A percentile compares a stretch with the other conserved stretches of the same genome.
These are phyloP conservation scores for Forsythia viridissima DNA, from an alignment of 257 asterid species.

Conservation along the genomic window DNA sequence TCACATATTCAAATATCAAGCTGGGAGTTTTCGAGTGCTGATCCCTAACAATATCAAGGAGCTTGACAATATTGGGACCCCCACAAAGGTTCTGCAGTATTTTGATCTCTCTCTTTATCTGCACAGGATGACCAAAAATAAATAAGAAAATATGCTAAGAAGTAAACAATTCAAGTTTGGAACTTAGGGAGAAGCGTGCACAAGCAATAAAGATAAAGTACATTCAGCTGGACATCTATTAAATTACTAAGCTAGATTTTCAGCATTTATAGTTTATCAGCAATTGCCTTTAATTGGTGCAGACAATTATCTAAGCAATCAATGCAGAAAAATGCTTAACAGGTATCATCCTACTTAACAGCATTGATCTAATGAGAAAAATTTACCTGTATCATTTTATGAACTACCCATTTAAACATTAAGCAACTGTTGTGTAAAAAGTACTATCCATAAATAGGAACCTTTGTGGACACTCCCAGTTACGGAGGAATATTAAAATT, in stretches of 20 bases:
- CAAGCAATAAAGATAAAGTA: neutral
- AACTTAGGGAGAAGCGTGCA: neutral
- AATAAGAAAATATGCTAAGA: constrained; percentile 3
- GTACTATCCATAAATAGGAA: neutral
- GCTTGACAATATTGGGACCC: constrained; percentile 74
- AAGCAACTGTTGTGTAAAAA: constrained; percentile 11
- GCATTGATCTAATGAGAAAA: neutral
- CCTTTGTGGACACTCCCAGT: neutral
- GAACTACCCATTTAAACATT: neutral
- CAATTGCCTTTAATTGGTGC: neutral
- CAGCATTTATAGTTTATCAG: neutral
- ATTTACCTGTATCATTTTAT: neutral
- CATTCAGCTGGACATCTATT: neutral
- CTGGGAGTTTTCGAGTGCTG: constrained; percentile 85
- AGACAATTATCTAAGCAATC: constrained; percentile 16
- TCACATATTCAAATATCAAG: constrained; percentile 77
- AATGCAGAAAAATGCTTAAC: neutral
- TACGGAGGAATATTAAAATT: neutral
- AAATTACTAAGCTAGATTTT: neutral
- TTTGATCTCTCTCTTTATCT: constrained; percentile 81
- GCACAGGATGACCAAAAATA: constrained; percentile 19
- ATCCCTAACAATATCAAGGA: constrained; percentile 72
- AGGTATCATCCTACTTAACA: neutral
- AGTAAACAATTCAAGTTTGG: neutral
- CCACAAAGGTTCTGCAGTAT: constrained; percentile 78